Evolutionary conservation across 176 grass and related monocot genomes (phyloP).

Genomic region (Canna indica): DNA sequence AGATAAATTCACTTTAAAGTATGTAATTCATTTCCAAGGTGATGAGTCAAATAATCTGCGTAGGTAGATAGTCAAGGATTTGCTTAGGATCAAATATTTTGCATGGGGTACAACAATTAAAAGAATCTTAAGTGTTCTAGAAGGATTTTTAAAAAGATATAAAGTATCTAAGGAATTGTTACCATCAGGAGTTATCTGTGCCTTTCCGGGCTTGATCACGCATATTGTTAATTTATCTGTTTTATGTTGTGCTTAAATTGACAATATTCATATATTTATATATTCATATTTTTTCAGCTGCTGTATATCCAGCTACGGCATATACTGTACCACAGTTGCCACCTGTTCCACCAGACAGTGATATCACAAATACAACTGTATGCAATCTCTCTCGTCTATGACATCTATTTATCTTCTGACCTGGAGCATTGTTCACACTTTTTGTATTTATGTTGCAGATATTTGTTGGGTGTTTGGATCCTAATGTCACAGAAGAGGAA

Average conservation of each 20-base stretch:
- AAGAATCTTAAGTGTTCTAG: too few species aligned
- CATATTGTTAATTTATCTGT: neutral
- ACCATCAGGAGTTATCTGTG: neutral
- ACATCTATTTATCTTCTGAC: neutral
- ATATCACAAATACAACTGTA: slow-evolving; percentile 68
- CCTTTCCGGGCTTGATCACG: neutral
- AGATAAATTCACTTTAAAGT: too few species aligned
- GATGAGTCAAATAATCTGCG: too few species aligned
- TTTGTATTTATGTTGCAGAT: slow-evolving; percentile 43
- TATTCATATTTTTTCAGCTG: slow-evolving; percentile 30
- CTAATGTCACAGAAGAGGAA: slow-evolving; percentile 85
- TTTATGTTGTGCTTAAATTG: neutral
- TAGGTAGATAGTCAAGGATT: too few species aligned
- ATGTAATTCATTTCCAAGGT: too few species aligned
- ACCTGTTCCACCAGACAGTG: slow-evolving; percentile 52
- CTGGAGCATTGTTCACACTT: neutral
- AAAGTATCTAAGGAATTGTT: neutral
- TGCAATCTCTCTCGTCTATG: neutral
- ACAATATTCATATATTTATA: neutral
- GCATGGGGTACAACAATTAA: too few species aligned
- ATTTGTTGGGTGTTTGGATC: slow-evolving; percentile 94
- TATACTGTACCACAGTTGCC: slow-evolving; percentile 52
- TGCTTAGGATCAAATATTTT: too few species aligned
- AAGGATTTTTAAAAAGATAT: too few species aligned
- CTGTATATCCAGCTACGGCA: slow-evolving; percentile 46